Evolutionary conservation across 768 basidiomycete species (phyloP).

Genomic region (Wakefieldia striispora): DNA sequence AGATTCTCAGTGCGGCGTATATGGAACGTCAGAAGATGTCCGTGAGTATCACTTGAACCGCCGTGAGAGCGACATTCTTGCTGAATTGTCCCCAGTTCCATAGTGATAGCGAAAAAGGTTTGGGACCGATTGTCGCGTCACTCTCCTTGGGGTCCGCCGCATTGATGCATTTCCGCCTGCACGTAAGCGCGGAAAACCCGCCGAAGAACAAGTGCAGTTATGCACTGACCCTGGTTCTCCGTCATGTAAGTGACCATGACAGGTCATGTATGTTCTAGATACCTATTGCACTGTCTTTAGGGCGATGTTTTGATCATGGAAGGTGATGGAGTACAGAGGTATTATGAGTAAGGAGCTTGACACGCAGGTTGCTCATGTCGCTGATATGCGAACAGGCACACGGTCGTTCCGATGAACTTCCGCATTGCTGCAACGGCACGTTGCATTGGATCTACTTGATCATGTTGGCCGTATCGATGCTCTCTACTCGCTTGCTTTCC

Average conservation of each 20-base stretch:
- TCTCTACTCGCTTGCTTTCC: too few species aligned
- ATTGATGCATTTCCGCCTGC: conserved; percentile 73
- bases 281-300: conserved; percentile 34
- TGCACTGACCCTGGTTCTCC: conserved; percentile 55
- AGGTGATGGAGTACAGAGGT: conserved; percentile 60
- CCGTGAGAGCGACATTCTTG: neutral
- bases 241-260: conserved; percentile 51
- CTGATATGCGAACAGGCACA: conserved; percentile 50
- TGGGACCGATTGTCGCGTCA: conserved; percentile 73
- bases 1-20: conserved; percentile 78
- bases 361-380: conserved; percentile 2
- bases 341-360: conserved; percentile 58
- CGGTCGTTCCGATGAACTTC: conserved; percentile 71
- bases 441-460: conserved; percentile 44
- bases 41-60: conserved; percentile 39
- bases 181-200: conserved; percentile 35
- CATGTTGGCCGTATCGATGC: neutral
- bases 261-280: neutral
- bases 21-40: conserved; percentile 87
- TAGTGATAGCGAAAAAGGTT: conserved; percentile 71
- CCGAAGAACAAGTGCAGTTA: conserved; percentile 27
- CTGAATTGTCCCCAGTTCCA: conserved; percentile 55
- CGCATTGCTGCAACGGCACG: conserved; percentile 81
- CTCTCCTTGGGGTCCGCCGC: conserved; percentile 76
- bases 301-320: conserved; percentile 82